Percentiles rank a stretch among this genome's conserved stretches.
Conservation (phyloP, 495 filamentous ascomycete species). For the Hyaloscypha hepaticicola region DNA sequence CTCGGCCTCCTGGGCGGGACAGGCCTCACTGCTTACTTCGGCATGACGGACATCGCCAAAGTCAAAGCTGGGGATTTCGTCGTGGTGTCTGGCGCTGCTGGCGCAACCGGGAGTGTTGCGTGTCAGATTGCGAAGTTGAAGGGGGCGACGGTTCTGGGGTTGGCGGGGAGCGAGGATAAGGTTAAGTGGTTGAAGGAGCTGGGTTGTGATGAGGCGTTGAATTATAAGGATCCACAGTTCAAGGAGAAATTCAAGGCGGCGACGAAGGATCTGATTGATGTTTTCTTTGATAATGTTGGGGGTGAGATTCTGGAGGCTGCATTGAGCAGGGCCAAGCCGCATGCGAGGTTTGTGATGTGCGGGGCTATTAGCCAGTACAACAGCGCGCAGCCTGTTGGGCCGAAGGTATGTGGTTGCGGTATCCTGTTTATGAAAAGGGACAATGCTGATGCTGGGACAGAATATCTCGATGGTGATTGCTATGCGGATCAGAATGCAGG, state of each 20-base stretch:
- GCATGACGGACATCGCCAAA: slow-evolving; percentile 57
- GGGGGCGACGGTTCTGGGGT: slow-evolving; percentile 58
- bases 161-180: slow-evolving; percentile 67
- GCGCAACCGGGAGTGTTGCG: slow-evolving; percentile 66
- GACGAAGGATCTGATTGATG: slow-evolving; percentile 62
- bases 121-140: slow-evolving; percentile 68
- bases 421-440: not conserved
- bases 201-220: slow-evolving; percentile 65
- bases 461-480: slow-evolving; percentile 44
- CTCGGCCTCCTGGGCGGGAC: slow-evolving; percentile 59
- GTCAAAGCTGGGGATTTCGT: slow-evolving; percentile 60
- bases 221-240: slow-evolving; percentile 64
- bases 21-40: slow-evolving; percentile 67
- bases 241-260: slow-evolving; percentile 53
- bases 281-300: slow-evolving; percentile 74
- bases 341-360: slow-evolving; percentile 61
- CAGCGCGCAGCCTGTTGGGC: slow-evolving; percentile 28
- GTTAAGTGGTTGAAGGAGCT: slow-evolving; percentile 58
- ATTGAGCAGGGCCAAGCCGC: slow-evolving; percentile 51
- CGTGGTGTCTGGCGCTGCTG: slow-evolving; percentile 67
- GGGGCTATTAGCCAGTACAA: slow-evolving; percentile 53
- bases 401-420: slow-evolving; percentile 26
- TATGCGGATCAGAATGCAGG: slow-evolving; percentile 51
- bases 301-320: slow-evolving; percentile 64
- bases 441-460: not conserved